Evolutionary conservation across 2,329 filamentous ascomycete species (phyloP), one percentile per base, ranked within the genome.

Genomic region (Aspergillaceae sp.): DNA sequence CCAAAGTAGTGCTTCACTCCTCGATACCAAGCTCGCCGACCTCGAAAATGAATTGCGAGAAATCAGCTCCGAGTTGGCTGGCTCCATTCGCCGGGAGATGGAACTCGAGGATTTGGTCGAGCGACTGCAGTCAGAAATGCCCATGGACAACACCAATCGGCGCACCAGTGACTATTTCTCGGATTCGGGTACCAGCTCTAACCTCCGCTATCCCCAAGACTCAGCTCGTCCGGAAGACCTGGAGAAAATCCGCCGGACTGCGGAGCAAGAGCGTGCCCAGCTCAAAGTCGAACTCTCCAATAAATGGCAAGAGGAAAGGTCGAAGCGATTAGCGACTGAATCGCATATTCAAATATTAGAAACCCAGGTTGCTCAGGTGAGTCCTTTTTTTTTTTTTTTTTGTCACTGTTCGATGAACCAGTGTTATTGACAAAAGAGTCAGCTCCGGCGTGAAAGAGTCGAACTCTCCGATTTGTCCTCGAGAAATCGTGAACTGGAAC

Each of bases 131-230:
- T 73, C 81, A n/a, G 89, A 96, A 60, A 75, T 59, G 69, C 74
- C 65, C 62, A 73, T 55, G 58, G 66, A 74, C n/a, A 62, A 76
- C 29, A 62, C 76, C 29, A 82, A 79, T 52, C 84, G 86, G 63
- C 80, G 91, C 50, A 94, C 87, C 7, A 97, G 92, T 69, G 92
- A 98, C 69, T 97, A 98, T 70, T 98, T 92, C 65, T 98, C 92
- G 2, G 92, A 98, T 65, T 95, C 90, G 4, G 92, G 92, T 30
- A 84, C 87, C 48, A 91, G 88, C 65, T 91, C 88, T 1, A 78
- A 88, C 1, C 78, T 87, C 44, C 86, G 88, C 59, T 84, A 83
- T 59, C 83, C 84, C 1, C 72, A 77, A 50, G 84, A 87, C 41
- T 74, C 78, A 49, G 56, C 56, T 36, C 75, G 78, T 40, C 69